phyloP scores from a whole-genome alignment of 345 rosid genomes.

The Nephelium lappaceum region DNA sequence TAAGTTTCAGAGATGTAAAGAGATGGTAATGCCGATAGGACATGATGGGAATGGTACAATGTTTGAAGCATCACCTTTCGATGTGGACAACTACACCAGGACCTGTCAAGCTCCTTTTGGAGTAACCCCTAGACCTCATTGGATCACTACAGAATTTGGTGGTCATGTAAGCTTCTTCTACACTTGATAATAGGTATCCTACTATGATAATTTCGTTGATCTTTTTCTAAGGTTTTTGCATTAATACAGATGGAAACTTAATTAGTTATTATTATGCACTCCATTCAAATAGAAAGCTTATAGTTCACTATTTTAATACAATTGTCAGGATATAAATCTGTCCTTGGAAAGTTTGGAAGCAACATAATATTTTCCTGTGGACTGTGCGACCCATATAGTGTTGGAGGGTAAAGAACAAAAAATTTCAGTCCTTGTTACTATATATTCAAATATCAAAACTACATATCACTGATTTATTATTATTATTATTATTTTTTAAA shows the following conservation, averaged over 20 bases:
- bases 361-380: conserved; percentile 59
- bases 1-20: conserved; percentile 28
- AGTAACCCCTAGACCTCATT: conserved; percentile 24
- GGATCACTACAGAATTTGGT: conserved; percentile 40
- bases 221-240: background rate
- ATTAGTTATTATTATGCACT: too few species aligned
- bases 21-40: conserved; percentile 27
- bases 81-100: conserved; percentile 13
- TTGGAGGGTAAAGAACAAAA: conserved; percentile 41
- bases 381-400: conserved; percentile 48
- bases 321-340: conserved; percentile 42
- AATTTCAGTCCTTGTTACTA: background rate
- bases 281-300: background rate
- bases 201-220: background rate
- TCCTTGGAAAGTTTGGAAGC: conserved; percentile 45
- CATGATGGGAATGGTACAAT: conserved; percentile 26
- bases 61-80: conserved; percentile 31
- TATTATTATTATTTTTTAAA: background rate
- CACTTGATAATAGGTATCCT: background rate
- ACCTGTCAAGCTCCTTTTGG: conserved; percentile 17
- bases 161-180: conserved; percentile 33
- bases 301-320: background rate
- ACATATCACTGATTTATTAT: background rate
- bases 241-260: too few species aligned
- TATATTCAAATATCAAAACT: too few species aligned